These are phyloP conservation scores for Cladosporium sp. DNA, from an alignment of 2,329 filamentous ascomycete species.

Conservation along the genomic window DNA sequence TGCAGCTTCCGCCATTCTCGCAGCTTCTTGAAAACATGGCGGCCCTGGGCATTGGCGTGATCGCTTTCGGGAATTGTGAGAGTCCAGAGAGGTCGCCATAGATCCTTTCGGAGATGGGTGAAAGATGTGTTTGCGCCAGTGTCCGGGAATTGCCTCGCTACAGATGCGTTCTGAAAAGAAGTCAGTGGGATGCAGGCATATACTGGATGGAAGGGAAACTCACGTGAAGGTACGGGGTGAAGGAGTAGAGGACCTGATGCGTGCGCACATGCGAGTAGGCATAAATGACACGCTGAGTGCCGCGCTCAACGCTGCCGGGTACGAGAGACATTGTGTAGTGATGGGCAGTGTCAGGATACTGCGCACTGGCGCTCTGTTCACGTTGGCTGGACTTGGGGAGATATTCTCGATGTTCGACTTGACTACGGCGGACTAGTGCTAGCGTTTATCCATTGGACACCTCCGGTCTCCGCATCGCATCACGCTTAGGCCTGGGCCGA, in stretches of 20 bases:
- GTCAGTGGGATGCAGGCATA: background rate
- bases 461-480: background rate
- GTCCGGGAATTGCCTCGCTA: constrained; percentile 56
- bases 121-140: constrained; percentile 62
- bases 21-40: constrained; percentile 54
- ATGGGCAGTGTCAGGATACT: background rate
- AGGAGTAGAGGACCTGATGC: constrained; percentile 61
- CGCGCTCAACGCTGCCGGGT: background rate
- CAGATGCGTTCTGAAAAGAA: constrained; percentile 43
- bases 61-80: constrained; percentile 50
- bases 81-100: constrained; percentile 59
- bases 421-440: background rate
- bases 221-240: constrained; percentile 54
- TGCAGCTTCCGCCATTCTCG: constrained; percentile 58
- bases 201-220: constrained; percentile 16
- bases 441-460: background rate
- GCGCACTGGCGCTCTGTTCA: constrained; percentile 1
- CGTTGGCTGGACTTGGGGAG: background rate
- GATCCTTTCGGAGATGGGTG: constrained; percentile 54
- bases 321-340: background rate
- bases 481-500: background rate
- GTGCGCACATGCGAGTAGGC: constrained; percentile 59
- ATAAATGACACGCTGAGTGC: constrained; percentile 52
- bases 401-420: constrained; percentile 10
- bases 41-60: constrained; percentile 39